phyloP scores from a whole-genome alignment of 352 stramenopile genomes.

The Nothophytophthora sp. region DNA sequence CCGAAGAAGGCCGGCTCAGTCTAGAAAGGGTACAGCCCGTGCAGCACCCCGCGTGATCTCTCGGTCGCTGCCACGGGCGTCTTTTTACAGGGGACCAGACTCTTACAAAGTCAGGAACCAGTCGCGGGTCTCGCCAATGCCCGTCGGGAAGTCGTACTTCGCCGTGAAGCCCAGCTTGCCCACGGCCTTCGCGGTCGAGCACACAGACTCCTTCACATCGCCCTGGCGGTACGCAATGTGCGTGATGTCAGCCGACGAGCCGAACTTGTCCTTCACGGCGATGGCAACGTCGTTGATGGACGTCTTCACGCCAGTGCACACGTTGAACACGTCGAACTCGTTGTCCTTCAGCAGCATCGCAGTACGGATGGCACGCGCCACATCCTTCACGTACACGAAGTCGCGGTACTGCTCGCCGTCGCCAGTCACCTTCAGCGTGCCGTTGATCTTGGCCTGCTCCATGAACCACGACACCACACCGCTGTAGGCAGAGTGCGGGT shows the following conservation, averaged over 20 bases:
- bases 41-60: slow-evolving; percentile 4
- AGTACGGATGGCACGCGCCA: slow-evolving; percentile 71
- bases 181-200: slow-evolving; percentile 54
- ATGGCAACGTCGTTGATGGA: slow-evolving; percentile 64
- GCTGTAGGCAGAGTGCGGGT: slow-evolving; percentile 80
- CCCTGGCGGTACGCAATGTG: slow-evolving; percentile 66
- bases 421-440: slow-evolving; percentile 72
- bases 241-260: slow-evolving; percentile 61
- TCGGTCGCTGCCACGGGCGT: slow-evolving; percentile 5
- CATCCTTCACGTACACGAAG: slow-evolving; percentile 85
- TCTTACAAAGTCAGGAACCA: slow-evolving; percentile 59
- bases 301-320: slow-evolving; percentile 79
- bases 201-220: slow-evolving; percentile 80
- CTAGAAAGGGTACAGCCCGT: slow-evolving; percentile 14
- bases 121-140: slow-evolving; percentile 69
- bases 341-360: slow-evolving; percentile 69
- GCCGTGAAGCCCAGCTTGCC: slow-evolving; percentile 71
- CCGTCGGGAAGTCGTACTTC: slow-evolving; percentile 51
- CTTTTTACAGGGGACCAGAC: slow-evolving; percentile 1
- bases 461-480: slow-evolving; percentile 84
- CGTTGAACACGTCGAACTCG: slow-evolving; percentile 82
- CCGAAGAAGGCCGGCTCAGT: slow-evolving; percentile 5
- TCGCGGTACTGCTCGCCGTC: slow-evolving; percentile 80
- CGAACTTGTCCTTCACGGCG: slow-evolving; percentile 61
- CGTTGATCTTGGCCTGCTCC: slow-evolving; percentile 82